Evolutionary conservation across 2,329 filamentous ascomycete genomes (phyloP).

Genomic region (Mycosphaerella sp.): DNA sequence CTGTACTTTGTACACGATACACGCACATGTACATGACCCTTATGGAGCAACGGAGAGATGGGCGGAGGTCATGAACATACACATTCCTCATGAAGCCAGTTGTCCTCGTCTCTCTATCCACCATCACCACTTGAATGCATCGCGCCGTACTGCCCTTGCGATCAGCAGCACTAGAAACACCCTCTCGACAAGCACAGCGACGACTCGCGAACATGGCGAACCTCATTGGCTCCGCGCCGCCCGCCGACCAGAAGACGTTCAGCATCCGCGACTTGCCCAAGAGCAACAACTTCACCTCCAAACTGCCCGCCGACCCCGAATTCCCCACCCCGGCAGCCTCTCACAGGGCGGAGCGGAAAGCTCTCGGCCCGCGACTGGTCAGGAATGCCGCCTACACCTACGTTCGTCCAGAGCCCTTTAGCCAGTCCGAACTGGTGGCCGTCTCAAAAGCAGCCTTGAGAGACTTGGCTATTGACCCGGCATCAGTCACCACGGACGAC

Average conservation of each 20-base stretch:
- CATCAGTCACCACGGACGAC: slow-evolving; percentile 63
- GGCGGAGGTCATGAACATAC: too few species aligned
- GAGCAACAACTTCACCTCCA: slow-evolving; percentile 58
- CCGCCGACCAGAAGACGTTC: slow-evolving; percentile 27
- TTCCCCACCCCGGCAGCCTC: slow-evolving; percentile 78
- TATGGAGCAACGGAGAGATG: too few species aligned
- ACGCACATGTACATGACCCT: too few species aligned
- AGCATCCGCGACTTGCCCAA: slow-evolving; percentile 54
- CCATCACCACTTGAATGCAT: slow-evolving; percentile 17
- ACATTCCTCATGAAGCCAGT: too few species aligned
- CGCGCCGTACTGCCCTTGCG: slow-evolving; percentile 14
- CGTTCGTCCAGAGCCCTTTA: slow-evolving; percentile 70
- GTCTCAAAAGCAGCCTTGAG: slow-evolving; percentile 72
- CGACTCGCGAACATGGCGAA: slow-evolving; percentile 42
- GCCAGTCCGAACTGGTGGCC: slow-evolving; percentile 70
- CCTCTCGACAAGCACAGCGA: slow-evolving; percentile 5
- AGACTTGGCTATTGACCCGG: slow-evolving; percentile 68
- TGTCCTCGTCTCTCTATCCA: too few species aligned
- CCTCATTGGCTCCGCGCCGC: slow-evolving; percentile 35
- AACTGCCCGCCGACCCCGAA: slow-evolving; percentile 66
- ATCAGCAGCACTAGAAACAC: slow-evolving; percentile 11
- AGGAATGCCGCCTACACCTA: slow-evolving; percentile 82
- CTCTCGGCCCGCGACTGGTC: slow-evolving; percentile 75
- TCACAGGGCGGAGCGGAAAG: slow-evolving; percentile 69
- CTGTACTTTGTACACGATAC: too few species aligned